Conservation (phyloP, 177 flowering plant genomes). For the Vitis hybrid region DNA sequence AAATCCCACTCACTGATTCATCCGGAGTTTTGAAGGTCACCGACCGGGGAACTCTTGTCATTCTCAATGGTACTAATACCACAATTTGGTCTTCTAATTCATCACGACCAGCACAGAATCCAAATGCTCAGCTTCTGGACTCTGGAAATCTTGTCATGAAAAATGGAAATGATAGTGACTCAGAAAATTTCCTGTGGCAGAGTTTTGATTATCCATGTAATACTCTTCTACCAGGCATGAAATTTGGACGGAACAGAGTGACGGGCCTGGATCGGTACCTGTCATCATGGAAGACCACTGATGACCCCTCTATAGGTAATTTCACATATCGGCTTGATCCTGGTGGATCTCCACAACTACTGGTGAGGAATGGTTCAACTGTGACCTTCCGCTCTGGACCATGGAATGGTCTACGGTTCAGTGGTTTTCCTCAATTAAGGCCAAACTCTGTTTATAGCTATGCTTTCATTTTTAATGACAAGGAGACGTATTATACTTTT, state of each 20-base stretch:
- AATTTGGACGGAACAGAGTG: constrained; percentile 15
- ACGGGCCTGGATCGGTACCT: constrained; percentile 9
- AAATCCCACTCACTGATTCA: no score
- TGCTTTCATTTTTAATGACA: no score
- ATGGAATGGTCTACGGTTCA: constrained; percentile 23
- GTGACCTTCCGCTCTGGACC: constrained; percentile 19
- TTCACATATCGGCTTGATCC: constrained; percentile 14
- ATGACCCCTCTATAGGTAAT: no score
- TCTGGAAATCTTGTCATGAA: constrained; percentile 23
- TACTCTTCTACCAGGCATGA: constrained; percentile 29
- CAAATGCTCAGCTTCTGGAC: constrained; percentile 11
- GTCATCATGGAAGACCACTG: no score
- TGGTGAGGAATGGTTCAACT: constrained; percentile 3
- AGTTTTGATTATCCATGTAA: constrained; percentile 3
- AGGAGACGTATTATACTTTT: no score
- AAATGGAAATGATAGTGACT: neutral
- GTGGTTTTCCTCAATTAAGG: neutral
- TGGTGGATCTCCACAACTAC: constrained; percentile 16
- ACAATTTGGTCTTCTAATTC: no score
- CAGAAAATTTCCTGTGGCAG: neutral
- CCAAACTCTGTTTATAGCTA: no score
- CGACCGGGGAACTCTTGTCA: no score
- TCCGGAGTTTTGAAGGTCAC: neutral
- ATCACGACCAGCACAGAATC: no score
- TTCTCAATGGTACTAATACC: no score